Conservation (phyloP, 2,329 filamentous ascomycete species). For the Cladosporium cucumerinum region DNA sequence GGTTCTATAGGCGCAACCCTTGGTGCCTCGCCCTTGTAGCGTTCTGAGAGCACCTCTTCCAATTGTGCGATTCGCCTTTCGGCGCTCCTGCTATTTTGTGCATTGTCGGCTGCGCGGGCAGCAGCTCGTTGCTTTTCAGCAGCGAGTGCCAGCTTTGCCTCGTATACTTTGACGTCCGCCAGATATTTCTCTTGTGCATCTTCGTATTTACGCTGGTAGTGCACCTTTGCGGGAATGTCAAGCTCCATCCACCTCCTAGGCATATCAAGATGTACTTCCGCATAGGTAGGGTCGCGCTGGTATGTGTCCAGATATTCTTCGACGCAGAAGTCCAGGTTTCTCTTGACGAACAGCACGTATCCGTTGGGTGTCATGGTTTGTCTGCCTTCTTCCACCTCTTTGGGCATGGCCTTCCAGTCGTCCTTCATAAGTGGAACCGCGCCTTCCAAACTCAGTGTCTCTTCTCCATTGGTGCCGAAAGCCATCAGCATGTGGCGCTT, state of each 20-base stretch:
- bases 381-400: constrained; percentile 23
- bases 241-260: constrained; percentile 29
- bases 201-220: constrained; percentile 30
- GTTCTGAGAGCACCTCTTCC: constrained; percentile 31
- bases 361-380: constrained; percentile 26
- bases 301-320: constrained; percentile 28
- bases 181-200: constrained; percentile 28
- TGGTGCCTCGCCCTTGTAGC: constrained; percentile 25
- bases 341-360: constrained; percentile 31
- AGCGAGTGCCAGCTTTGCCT: constrained; percentile 29
- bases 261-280: constrained; percentile 31
- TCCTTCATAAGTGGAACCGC: constrained; percentile 27
- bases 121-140: constrained; percentile 26
- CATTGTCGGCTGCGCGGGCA: constrained; percentile 22
- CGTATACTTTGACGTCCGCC: constrained; percentile 30
- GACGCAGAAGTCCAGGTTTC: constrained; percentile 21
- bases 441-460: constrained; percentile 20
- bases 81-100: constrained; percentile 22
- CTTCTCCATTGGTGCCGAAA: constrained; percentile 27
- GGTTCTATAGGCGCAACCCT: constrained; percentile 26
- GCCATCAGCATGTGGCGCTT: constrained; percentile 30
- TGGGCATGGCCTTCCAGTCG: constrained; percentile 24
- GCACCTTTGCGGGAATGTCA: constrained; percentile 24
- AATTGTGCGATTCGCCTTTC: constrained; percentile 31
- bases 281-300: constrained; percentile 27